Conservation (phyloP, 495 filamentous ascomycete genomes). For the Tuber calosporum region DNA sequence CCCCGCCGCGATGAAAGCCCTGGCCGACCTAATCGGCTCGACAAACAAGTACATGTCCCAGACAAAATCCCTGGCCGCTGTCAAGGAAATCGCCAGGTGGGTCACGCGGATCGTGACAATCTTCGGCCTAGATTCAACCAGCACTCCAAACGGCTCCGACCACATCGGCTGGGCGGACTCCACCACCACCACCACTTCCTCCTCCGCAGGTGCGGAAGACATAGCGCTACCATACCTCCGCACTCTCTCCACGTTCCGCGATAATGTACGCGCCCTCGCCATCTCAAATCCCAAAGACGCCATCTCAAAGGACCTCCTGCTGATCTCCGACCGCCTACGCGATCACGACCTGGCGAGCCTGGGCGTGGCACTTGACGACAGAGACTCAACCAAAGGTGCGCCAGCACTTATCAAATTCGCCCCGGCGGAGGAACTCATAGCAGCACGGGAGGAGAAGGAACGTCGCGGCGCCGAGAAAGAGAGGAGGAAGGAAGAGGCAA, state of each 20-base stretch:
- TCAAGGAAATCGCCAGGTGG: conserved; percentile 62
- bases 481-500: conserved; percentile 56
- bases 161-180: conserved; percentile 75
- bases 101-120: conserved; percentile 75
- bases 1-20: conserved; percentile 61
- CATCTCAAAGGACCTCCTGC: conserved; percentile 55
- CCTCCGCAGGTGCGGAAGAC: conserved; percentile 46
- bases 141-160: conserved; percentile 52
- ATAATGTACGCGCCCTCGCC: conserved; percentile 58
- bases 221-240: conserved; percentile 59
- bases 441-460: conserved; percentile 64
- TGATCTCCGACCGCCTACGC: conserved; percentile 70
- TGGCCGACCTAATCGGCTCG: conserved; percentile 66
- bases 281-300: conserved; percentile 49
- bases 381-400: conserved; percentile 51
- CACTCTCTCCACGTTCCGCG: conserved; percentile 58
- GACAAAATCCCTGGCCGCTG: conserved; percentile 47
- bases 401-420: conserved; percentile 81
- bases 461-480: conserved; percentile 51
- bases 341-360: conserved; percentile 70
- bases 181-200: conserved; percentile 48
- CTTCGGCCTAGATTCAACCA: conserved; percentile 72
- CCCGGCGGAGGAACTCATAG: conserved; percentile 59
- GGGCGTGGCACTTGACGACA: conserved; percentile 82
- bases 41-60: conserved; percentile 62